Evolutionary conservation across 305 asterid genomes (phyloP).

Genomic region (Salvia sclarea): DNA sequence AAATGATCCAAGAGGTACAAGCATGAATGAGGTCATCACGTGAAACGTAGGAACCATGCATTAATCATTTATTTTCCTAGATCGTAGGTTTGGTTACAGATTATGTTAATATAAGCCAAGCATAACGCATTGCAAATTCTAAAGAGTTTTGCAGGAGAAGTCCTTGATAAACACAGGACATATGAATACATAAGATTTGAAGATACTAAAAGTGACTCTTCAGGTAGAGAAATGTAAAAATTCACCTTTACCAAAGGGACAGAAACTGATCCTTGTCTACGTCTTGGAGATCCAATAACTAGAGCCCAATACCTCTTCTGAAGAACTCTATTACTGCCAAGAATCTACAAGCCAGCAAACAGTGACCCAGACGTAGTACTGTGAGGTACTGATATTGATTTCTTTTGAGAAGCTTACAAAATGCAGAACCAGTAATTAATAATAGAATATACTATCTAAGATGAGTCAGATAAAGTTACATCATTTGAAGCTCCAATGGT

Average conservation of each 20-base stretch:
- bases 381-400: not conserved
- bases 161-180: not conserved
- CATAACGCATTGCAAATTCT: not conserved
- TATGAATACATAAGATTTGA: not conserved
- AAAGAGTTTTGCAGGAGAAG: not conserved
- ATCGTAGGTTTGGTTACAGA: not conserved
- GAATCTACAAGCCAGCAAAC: conserved; percentile 45
- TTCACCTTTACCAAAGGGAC: conserved; percentile 77
- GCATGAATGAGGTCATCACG: not conserved
- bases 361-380: conserved; percentile 2
- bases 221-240: conserved; percentile 22
- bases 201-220: not conserved
- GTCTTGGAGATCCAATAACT: conserved; percentile 90
- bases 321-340: conserved; percentile 47
- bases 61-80: not conserved
- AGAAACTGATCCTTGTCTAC: conserved; percentile 61
- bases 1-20: conserved; percentile 15
- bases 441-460: not conserved
- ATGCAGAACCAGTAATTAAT: conserved; percentile 10
- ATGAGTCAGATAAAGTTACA: conserved; percentile 34
- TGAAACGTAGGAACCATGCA: conserved; percentile 5
- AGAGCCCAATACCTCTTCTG: conserved; percentile 88
- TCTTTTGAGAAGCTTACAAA: not conserved
- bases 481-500: conserved; percentile 63
- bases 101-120: not conserved